Base-by-base conservation (phyloP, 257 asterid species). In the Solanum clarkiae region DNA sequence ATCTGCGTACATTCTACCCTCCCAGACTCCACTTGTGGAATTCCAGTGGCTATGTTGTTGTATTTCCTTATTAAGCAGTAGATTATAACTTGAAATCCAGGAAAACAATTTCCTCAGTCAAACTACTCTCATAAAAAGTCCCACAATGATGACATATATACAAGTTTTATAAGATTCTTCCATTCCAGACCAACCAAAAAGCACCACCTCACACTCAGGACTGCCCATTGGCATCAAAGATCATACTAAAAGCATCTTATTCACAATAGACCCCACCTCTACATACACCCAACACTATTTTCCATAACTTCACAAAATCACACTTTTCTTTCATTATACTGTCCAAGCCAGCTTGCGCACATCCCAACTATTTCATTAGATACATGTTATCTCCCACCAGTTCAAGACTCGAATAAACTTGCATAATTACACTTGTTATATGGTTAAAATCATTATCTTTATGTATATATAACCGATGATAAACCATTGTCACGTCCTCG, bases 231-330 rank as follows among this genome's bases (percentile, higher is more conserved):
- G 80, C 88, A 55, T 85, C 90, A 89, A 65, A 88, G 88, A 88
- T 86, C 92, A 75, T 49, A 85, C 87, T 80, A 88, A 85, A 84
- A 86, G 85, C 90, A 90, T 90, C 92, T 80, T 80, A 88, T 90
- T 89, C 53, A 69, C 89, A 86, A 70, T 9, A 87, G 92, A 93
- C 51, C 97, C 97, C 97, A 93, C 96, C 55, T 81, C 88, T 80
- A 84, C 81, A 89, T 82, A 82, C 3, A 66, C 80, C 81, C 82
- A 74, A 89, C 80, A 88, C 12, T 90, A 82, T 56, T 84, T 49
- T 68, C 81, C 47, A 56, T 68, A 85, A 60, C 70, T 80, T 32
- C 60, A 44, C 74, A 84, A 36, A 80, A 80, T 56, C 13, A 15
- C 42, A 22, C 82, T 14, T 26, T 49, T 49, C 8, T 1, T n/a